Evolutionary conservation across 768 basidiomycete genomes (phyloP).

Genomic region (Termitomyces sp.): DNA sequence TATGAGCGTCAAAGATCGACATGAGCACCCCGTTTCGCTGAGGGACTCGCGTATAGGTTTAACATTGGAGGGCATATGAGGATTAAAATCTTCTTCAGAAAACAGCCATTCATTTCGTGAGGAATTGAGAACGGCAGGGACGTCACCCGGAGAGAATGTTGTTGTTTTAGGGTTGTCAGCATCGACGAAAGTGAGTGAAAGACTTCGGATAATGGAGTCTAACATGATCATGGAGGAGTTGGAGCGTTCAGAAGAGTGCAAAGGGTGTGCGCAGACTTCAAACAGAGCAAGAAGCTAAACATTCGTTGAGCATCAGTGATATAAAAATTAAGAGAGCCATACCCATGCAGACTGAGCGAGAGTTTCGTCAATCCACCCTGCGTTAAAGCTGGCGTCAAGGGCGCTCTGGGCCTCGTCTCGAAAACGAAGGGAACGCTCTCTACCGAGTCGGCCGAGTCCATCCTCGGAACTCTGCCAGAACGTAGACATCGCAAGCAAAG

Average conservation of each 20-base stretch:
- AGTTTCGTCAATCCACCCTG: slow-evolving; percentile 68
- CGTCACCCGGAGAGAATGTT: slow-evolving; percentile 42
- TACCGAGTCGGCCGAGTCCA: slow-evolving; percentile 42
- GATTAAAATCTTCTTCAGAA: slow-evolving; percentile 14
- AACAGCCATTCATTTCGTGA: slow-evolving; percentile 17
- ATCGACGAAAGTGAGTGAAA: slow-evolving; percentile 58
- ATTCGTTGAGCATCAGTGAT: neutral
- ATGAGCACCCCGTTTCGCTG: slow-evolving; percentile 35
- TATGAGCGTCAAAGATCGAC: slow-evolving; percentile 44
- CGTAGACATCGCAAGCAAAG: slow-evolving; percentile 58
- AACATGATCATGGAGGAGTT: slow-evolving; percentile 54
- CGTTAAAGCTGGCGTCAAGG: slow-evolving; percentile 65
- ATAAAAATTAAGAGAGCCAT: slow-evolving; percentile 13
- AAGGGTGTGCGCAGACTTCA: slow-evolving; percentile 66
- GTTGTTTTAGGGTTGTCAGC: slow-evolving; percentile 46
- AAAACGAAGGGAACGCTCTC: slow-evolving; percentile 53
- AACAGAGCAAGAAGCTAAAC: slow-evolving; percentile 63
- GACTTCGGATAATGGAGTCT: slow-evolving; percentile 61
- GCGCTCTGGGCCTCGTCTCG: slow-evolving; percentile 65
- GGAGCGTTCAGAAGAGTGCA: slow-evolving; percentile 47
- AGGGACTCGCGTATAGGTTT: neutral
- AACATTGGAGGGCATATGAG: slow-evolving; percentile 6
- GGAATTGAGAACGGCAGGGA: slow-evolving; percentile 35
- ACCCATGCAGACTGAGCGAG: slow-evolving; percentile 78
- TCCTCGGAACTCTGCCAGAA: slow-evolving; percentile 68